Conservation (phyloP, 495 filamentous ascomycete species). For the Neurospora sp. region DNA sequence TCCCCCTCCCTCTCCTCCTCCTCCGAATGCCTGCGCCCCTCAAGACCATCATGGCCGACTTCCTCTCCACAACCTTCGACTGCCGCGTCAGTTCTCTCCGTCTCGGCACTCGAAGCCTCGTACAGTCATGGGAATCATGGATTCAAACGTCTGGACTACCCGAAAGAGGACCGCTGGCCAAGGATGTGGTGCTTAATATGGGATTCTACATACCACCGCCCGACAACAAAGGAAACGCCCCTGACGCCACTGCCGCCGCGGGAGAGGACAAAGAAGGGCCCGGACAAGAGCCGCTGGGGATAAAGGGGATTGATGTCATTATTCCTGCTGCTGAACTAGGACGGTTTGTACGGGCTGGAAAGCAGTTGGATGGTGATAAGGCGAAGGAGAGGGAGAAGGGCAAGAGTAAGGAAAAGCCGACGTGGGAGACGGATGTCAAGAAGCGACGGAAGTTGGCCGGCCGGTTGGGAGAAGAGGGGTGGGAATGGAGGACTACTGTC, state of each 20-base stretch:
- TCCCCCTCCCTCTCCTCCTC: constrained; percentile 32
- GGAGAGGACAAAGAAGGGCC: neutral
- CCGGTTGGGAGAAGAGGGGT: constrained; percentile 32
- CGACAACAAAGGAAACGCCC: neutral
- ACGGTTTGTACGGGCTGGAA: constrained; percentile 11
- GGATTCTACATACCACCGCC: constrained; percentile 20
- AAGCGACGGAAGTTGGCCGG: constrained; percentile 30
- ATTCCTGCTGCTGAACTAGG: constrained; percentile 27
- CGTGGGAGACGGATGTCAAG: constrained; percentile 17
- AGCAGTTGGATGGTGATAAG: neutral
- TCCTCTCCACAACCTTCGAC: constrained; percentile 36
- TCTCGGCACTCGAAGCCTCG: constrained; percentile 33
- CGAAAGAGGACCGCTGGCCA: constrained; percentile 8
- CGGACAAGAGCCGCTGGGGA: constrained; percentile 12
- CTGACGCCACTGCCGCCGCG: neutral
- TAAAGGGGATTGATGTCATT: constrained; percentile 34
- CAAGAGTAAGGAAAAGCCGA: constrained; percentile 3
- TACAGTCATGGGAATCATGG: constrained; percentile 32
- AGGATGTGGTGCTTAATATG: constrained; percentile 30
- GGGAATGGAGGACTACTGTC: constrained; percentile 26
- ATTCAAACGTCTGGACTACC: neutral
- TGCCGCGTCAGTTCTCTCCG: constrained; percentile 31
- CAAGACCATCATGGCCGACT: constrained; percentile 30
- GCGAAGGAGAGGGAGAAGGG: neutral
- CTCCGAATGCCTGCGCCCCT: constrained; percentile 36